Percentiles rank a stretch among this genome's conserved stretches.
Evolutionary conservation across 1,139 yeast genomes (phyloP).

Genomic region (Hyphopichia fennica): DNA sequence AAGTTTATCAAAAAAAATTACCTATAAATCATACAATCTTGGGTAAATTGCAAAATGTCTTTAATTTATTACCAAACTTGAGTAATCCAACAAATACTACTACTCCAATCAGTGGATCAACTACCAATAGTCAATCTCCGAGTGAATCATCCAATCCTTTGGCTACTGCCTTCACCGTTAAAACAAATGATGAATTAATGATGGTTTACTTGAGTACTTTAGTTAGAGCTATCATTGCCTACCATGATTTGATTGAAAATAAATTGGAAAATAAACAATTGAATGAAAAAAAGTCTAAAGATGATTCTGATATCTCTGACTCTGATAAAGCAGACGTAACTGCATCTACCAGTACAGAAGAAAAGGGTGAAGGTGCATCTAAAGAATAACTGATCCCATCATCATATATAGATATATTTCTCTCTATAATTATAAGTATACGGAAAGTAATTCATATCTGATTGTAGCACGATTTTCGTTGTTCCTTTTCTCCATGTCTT

Average conservation of each 20-base stretch:
- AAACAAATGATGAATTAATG: slow-evolving; percentile 96
- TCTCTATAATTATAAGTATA: neutral
- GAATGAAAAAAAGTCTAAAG: slow-evolving; percentile 34
- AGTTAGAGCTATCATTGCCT: slow-evolving; percentile 92
- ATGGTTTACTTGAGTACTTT: slow-evolving; percentile 84
- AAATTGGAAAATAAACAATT: slow-evolving; percentile 76
- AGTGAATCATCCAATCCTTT: slow-evolving; percentile 45
- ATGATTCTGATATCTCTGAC: neutral
- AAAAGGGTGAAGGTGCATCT: slow-evolving; percentile 9
- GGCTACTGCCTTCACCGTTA: slow-evolving; percentile 80
- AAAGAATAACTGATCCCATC: slow-evolving; percentile 11
- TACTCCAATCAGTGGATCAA: slow-evolving; percentile 6
- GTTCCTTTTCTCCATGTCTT: neutral
- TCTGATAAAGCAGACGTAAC: slow-evolving; percentile 3
- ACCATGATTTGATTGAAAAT: slow-evolving; percentile 95
- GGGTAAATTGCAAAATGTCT: slow-evolving; percentile 92
- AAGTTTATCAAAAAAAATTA: slow-evolving; percentile 66
- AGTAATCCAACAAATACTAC: slow-evolving; percentile 28
- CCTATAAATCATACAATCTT: slow-evolving; percentile 90
- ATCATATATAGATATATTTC: neutral
- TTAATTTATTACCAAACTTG: slow-evolving; percentile 87
- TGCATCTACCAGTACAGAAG: slow-evolving; percentile 8
- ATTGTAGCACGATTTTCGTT: neutral
- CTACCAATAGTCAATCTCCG: slow-evolving; percentile 16
- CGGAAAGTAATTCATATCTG: neutral